phyloP scores from a whole-genome alignment of 1,284 basidiomycete species.

The Hemileia vastatrix region DNA sequence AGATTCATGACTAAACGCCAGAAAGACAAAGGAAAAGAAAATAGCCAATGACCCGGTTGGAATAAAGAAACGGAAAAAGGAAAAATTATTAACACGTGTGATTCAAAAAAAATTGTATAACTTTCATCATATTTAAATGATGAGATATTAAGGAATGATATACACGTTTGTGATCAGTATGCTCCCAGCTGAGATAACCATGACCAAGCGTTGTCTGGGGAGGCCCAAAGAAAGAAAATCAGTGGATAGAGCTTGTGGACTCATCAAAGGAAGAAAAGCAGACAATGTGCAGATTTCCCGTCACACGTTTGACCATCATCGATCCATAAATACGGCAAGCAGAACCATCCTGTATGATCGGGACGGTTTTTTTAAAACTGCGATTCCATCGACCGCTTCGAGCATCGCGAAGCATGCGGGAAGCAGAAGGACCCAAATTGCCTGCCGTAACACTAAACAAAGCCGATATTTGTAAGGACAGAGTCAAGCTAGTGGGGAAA shows the following conservation, averaged over 20 bases:
- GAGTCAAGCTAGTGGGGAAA: neutral
- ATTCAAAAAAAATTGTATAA: too few relatives aligned
- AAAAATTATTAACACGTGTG: too few relatives aligned
- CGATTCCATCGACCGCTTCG: conserved; percentile 16
- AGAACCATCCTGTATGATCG: conserved; percentile 56
- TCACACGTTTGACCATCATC: conserved; percentile 78
- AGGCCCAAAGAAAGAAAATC: neutral
- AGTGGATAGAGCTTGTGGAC: neutral
- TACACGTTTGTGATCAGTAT: conserved; percentile 73
- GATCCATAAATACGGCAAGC: conserved; percentile 80
- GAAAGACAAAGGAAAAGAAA: too few relatives aligned
- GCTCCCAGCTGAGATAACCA: conserved; percentile 75
- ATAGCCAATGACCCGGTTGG: neutral
- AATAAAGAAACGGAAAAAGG: conserved; percentile 1
- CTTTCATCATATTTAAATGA: conserved; percentile 7
- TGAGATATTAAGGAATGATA: conserved; percentile 26
- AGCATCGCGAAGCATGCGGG: conserved; percentile 26
- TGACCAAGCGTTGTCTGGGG: conserved; percentile 72
- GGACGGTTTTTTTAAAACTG: conserved; percentile 59
- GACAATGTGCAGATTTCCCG: conserved; percentile 51
- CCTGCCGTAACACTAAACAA: conserved; percentile 20
- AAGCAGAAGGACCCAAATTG: conserved; percentile 34
- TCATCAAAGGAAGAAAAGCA: neutral
- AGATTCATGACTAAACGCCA: conserved; percentile 75
- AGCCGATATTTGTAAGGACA: neutral